Conservation (phyloP, 768 basidiomycete genomes). For the Trametes meyenii region DNA sequence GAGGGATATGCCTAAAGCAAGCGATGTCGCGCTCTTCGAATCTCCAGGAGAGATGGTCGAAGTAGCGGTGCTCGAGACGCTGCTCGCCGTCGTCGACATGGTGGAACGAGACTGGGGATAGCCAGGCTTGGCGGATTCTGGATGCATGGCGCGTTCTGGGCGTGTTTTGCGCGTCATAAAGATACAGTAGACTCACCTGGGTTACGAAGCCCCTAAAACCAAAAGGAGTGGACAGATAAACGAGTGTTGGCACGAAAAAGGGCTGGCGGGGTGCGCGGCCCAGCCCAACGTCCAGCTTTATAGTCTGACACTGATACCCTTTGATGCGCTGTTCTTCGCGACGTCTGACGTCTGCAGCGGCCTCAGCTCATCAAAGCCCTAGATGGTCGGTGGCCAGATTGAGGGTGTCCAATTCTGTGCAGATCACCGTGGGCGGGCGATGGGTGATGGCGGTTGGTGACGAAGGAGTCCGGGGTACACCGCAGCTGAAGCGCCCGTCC, state of each 20-base stretch:
- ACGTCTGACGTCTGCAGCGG: constrained; percentile 10
- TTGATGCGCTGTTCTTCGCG: constrained; percentile 21
- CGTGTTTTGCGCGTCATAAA: not conserved
- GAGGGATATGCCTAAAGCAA: constrained; percentile 22
- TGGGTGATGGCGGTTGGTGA: constrained; percentile 4
- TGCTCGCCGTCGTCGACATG: constrained; percentile 16
- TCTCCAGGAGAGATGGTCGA: not conserved
- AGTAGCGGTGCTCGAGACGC: constrained; percentile 5
- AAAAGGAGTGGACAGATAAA: constrained; percentile 1
- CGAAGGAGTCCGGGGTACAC: not conserved
- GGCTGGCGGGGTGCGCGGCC: constrained; percentile 9
- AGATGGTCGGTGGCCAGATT: constrained; percentile 16
- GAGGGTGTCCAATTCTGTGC: constrained; percentile 3
- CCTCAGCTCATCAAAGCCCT: constrained; percentile 16
- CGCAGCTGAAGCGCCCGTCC: not conserved
- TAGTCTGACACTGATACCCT: not conserved
- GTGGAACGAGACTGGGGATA: not conserved
- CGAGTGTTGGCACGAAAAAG: constrained; percentile 6
- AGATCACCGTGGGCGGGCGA: constrained; percentile 3
- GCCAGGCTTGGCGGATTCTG: constrained; percentile 11
- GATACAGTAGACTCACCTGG: not conserved
- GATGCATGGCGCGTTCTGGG: not conserved
- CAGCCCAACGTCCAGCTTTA: not conserved
- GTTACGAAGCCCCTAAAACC: not conserved
- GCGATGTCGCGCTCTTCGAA: constrained; percentile 14